Percentiles rank a stretch among this genome's conserved stretches.
These are phyloP conservation scores for Pseudogymnoascus verrucosus DNA, from an alignment of 2,329 filamentous ascomycete species.

Conservation along the genomic window DNA sequence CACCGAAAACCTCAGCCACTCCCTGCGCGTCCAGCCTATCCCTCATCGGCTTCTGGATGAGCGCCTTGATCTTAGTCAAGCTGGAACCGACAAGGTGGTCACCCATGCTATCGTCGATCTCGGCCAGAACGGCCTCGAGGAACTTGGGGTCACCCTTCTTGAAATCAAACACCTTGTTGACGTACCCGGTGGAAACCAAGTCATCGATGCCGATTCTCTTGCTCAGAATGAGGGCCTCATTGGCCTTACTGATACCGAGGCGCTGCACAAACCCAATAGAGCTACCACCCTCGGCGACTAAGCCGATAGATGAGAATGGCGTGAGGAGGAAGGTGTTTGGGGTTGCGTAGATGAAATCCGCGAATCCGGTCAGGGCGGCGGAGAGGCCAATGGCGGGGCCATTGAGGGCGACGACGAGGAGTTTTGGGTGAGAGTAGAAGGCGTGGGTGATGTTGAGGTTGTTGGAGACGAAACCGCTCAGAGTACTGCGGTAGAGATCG, in stretches of 20 bases:
- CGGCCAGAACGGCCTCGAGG: conserved; percentile 59
- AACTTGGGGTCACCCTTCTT: conserved; percentile 63
- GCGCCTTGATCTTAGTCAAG: conserved; percentile 72
- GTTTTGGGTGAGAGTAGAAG: conserved; percentile 90
- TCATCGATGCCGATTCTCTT: conserved; percentile 67
- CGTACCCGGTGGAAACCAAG: conserved; percentile 68
- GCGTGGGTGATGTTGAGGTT: conserved; percentile 86
- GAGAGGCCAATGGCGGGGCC: conserved; percentile 84
- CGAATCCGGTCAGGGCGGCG: conserved; percentile 72
- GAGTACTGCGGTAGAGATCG: conserved; percentile 45
- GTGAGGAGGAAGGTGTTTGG: conserved; percentile 81
- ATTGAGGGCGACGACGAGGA: conserved; percentile 85
- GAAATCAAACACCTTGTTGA: conserved; percentile 69
- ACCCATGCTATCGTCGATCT: conserved; percentile 76
- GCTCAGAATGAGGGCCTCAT: conserved; percentile 90
- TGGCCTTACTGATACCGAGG: conserved; percentile 72
- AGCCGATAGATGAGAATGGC: conserved; percentile 80
- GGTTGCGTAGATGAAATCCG: conserved; percentile 85
- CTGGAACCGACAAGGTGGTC: conserved; percentile 72
- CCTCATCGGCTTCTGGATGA: conserved; percentile 67
- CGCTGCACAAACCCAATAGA: conserved; percentile 71
- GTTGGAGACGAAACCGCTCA: conserved; percentile 67
- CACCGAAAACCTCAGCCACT: conserved; percentile 76
- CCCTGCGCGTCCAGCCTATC: conserved; percentile 70
- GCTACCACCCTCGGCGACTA: conserved; percentile 83